These are phyloP conservation scores for Quercus berberidifolia DNA, from an alignment of 306 rosid species.

Conservation along the genomic window DNA sequence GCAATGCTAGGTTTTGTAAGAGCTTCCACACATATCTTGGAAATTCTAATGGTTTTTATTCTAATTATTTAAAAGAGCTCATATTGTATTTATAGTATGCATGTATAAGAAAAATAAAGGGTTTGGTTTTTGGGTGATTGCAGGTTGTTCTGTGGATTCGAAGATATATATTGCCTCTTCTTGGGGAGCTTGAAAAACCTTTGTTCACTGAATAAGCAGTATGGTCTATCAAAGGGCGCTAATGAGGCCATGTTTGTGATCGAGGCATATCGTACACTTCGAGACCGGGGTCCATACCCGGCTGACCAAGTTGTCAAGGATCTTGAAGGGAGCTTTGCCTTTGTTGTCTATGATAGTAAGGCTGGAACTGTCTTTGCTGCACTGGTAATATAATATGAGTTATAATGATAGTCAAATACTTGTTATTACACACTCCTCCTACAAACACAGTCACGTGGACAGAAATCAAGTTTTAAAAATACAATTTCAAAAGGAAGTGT, in stretches of 20 bases:
- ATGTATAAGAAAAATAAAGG: not conserved
- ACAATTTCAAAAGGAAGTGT: no score
- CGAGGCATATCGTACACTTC: conserved; percentile 85
- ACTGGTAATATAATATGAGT: conserved; percentile 42
- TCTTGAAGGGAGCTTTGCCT: conserved; percentile 92
- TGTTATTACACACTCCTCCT: no score
- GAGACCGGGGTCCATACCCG: conserved; percentile 96
- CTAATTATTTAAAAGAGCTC: no score
- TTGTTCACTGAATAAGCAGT: conserved; percentile 54
- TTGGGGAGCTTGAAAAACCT: conserved; percentile 83
- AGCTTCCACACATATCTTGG: no score
- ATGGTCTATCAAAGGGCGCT: conserved; percentile 63
- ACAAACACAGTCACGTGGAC: no score
- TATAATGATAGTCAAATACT: no score
- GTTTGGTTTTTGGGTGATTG: not conserved
- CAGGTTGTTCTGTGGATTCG: conserved; percentile 86
- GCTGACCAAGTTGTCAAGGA: conserved; percentile 96
- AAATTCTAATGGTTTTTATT: no score
- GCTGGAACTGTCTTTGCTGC: conserved; percentile 83
- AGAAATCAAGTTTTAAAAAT: no score
- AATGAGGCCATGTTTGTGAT: conserved; percentile 88
- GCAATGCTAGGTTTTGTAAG: no score
- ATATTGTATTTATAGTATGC: not conserved
- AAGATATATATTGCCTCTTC: conserved; percentile 83
- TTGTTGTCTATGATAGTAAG: conserved; percentile 93